Percentiles rank a stretch among this genome's conserved stretches.
Evolutionary conservation across 371 early-diverging fungal species (phyloP).

Genomic region (Blakeslea trispora): DNA sequence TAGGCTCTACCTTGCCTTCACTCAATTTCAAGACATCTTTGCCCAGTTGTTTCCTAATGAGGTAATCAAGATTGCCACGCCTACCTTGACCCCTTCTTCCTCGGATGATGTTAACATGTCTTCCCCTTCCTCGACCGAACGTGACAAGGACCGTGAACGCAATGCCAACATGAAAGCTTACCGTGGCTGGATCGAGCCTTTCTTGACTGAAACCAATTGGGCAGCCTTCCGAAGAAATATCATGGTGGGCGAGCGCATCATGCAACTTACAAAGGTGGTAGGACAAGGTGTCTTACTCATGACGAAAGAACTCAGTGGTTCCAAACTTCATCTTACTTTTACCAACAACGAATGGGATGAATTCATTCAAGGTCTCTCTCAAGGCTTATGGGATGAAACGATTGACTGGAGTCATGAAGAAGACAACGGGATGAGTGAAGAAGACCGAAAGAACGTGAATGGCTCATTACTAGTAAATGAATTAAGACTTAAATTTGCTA

Average conservation of each 20-base stretch:
- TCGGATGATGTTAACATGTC: constrained; percentile 15
- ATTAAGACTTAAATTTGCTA: constrained; percentile 29
- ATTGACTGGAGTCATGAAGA: constrained; percentile 36
- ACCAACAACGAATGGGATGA: constrained; percentile 56
- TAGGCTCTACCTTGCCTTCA: constrained; percentile 48
- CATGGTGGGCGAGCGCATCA: constrained; percentile 52
- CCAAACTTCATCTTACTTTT: constrained; percentile 50
- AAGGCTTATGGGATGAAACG: constrained; percentile 41
- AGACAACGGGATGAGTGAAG: constrained; percentile 3
- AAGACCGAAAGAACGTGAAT: neutral
- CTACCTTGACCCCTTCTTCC: neutral
- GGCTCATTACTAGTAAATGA: constrained; percentile 26
- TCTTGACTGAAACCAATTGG: constrained; percentile 48
- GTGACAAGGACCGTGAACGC: constrained; percentile 37
- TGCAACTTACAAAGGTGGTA: constrained; percentile 42
- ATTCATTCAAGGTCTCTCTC: constrained; percentile 40
- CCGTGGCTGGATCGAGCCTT: constrained; percentile 49
- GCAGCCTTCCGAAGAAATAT: constrained; percentile 54
- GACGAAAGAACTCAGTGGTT: constrained; percentile 54
- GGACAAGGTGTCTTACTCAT: constrained; percentile 49
- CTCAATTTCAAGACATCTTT: constrained; percentile 43
- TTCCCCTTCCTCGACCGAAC: constrained; percentile 11
- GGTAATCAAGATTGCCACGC: constrained; percentile 18
- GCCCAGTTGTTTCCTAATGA: constrained; percentile 39
- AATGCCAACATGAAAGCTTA: constrained; percentile 50